These are phyloP conservation scores for Pisolithus microcarpus DNA, from an alignment of 768 basidiomycete genomes.

Conservation along the genomic window DNA sequence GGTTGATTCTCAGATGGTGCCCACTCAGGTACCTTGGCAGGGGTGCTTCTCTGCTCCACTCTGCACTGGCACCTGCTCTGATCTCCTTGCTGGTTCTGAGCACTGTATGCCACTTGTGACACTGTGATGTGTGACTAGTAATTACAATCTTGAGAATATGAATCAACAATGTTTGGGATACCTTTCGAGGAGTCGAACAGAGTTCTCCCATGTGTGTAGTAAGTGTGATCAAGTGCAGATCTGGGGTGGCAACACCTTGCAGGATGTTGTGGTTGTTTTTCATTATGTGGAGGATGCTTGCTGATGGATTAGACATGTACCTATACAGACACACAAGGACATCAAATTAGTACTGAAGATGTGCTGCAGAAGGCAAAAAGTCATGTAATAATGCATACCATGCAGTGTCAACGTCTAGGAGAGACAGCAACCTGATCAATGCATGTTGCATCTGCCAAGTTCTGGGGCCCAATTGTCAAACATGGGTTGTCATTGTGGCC, in stretches of 20 bases:
- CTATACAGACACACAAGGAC: constrained; percentile 28
- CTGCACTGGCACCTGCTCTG: no score
- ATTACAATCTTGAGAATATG: constrained; percentile 28
- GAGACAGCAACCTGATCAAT: constrained; percentile 85
- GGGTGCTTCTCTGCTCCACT: no score
- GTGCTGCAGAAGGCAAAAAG: neutral
- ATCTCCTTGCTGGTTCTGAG: no score
- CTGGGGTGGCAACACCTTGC: constrained; percentile 82
- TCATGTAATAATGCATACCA: constrained; percentile 50
- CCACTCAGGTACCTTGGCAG: no score
- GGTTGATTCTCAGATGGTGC: no score
- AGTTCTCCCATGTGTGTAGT: no score
- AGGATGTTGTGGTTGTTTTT: constrained; percentile 95
- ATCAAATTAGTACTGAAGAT: constrained; percentile 3
- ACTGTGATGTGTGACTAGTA: no score
- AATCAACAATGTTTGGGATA: no score
- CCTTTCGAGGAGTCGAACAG: no score
- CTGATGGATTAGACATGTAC: constrained; percentile 86
- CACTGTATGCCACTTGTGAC: no score
- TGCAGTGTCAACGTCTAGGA: constrained; percentile 62
- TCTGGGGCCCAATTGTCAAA: constrained; percentile 71
- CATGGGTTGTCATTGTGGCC: constrained; percentile 83
- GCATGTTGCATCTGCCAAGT: no score
- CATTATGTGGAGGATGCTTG: constrained; percentile 84
- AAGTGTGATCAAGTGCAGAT: constrained; percentile 70